phyloP scores from a whole-genome alignment of 2,329 filamentous ascomycete species.

The Trichoderma sp. region DNA sequence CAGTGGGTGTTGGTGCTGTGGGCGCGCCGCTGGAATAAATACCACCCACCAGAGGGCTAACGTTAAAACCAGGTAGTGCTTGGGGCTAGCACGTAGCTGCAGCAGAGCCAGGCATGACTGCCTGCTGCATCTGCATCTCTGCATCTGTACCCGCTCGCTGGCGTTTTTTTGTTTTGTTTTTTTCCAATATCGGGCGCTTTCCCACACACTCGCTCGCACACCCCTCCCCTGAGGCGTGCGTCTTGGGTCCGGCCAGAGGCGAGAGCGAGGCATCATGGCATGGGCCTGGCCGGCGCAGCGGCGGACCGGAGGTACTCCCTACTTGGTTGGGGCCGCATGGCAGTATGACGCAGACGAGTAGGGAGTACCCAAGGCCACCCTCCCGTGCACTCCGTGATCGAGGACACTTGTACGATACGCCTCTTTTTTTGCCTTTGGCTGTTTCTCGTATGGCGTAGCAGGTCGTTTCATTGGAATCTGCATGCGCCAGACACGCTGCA shows the following conservation, averaged over 20 bases:
- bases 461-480: not conserved
- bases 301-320: constrained; percentile 21
- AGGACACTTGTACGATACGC: not conserved
- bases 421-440: not conserved
- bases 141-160: constrained; percentile 26
- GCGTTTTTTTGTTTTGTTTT: constrained; percentile 20
- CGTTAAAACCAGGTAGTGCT: constrained; percentile 2
- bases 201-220: not conserved
- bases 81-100: not conserved
- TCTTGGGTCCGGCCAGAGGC: constrained; percentile 1
- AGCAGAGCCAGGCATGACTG: constrained; percentile 24
- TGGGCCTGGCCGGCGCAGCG: not conserved
- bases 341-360: constrained; percentile 25
- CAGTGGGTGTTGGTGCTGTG: constrained; percentile 11
- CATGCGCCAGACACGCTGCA: not conserved
- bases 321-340: constrained; percentile 18
- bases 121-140: constrained; percentile 28
- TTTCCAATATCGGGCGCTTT: constrained; percentile 13
- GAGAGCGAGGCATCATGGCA: not conserved
- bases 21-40: constrained; percentile 16
- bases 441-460: not conserved
- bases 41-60: constrained; percentile 4
- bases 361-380: constrained; percentile 17
- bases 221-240: constrained; percentile 12
- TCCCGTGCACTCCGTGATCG: constrained; percentile 17